Evolutionary conservation across 495 filamentous ascomycete species (phyloP).

Genomic region (Trichoderma gamsii): DNA sequence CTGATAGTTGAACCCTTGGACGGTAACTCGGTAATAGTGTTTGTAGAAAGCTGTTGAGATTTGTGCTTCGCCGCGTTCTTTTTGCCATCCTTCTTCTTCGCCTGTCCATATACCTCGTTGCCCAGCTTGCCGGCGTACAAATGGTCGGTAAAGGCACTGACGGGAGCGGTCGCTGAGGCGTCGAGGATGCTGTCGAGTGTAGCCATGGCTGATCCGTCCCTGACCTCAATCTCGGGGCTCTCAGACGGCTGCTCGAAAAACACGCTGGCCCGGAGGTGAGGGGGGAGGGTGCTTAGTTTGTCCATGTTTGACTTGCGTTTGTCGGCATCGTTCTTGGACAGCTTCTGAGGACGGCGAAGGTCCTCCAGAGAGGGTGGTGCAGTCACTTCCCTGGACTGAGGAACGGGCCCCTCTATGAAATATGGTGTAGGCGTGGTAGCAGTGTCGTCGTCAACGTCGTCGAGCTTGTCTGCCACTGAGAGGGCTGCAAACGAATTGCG

Average conservation of each 20-base stretch:
- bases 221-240: conserved; percentile 55
- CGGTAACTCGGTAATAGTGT: neutral
- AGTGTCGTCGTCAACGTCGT: conserved; percentile 15
- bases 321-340: conserved; percentile 27
- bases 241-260: conserved; percentile 74
- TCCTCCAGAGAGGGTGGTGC: conserved; percentile 12
- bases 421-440: neutral
- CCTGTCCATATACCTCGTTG: conserved; percentile 55
- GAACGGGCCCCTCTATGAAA: conserved; percentile 14
- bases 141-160: conserved; percentile 91
- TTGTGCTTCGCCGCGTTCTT: conserved; percentile 19
- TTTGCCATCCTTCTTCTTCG: conserved; percentile 30
- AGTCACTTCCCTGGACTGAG: neutral
- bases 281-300: conserved; percentile 55
- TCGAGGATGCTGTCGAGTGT: conserved; percentile 92
- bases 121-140: conserved; percentile 70
- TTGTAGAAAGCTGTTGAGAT: conserved; percentile 5
- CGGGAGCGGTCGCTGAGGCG: conserved; percentile 88
- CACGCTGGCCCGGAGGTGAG: conserved; percentile 82
- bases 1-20: conserved; percentile 1
- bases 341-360: conserved; percentile 16
- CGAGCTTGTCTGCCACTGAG: conserved; percentile 11
- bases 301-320: conserved; percentile 35
- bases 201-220: conserved; percentile 73
- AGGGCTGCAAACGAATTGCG: conserved; percentile 18